Base-by-base conservation (phyloP, 140 eudicot species). In the Ambrosia hybrid region DNA sequence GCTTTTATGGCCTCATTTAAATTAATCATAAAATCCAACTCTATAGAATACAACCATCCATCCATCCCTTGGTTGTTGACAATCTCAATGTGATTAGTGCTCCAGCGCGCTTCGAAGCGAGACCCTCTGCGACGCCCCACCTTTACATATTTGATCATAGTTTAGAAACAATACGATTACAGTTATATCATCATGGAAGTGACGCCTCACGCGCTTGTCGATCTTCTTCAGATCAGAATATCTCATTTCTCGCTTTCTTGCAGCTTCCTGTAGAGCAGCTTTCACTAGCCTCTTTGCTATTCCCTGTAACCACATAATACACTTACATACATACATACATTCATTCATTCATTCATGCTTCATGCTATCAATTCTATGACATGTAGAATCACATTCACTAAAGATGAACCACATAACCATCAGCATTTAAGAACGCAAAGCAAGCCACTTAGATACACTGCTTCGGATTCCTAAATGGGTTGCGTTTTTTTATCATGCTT, bases 181-280 rank as follows among this genome's bases (percentile, higher is more conserved):
- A 3, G 86, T 81, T 52, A 85, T 85, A 77, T 85, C 89, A 48
- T 85, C 89, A 64, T 85, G 89, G 82, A 85, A 85, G 75, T 85
- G 89, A 21, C 89, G 76, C 15, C 89, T 81, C 33, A 85, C 86
- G 51, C 89, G 86, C 63, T 86, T 78, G 21, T 85, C 89, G 9
- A 85, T 82, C 70, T 82, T 85, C 79, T 82, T 85, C 65, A 85
- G 57, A 74, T 85, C 87, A 2, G 85, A 83, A 41, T 85, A 85
- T 72, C 87, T 79, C 88, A 85, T 85, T 59, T 85, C 87, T 66
- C 87, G 80, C 81, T 82, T 85, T 81, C 77, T 85, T 61, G 87
- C 87, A 61, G 91, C 91, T 68, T 85, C 86, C 30, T 71, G 85
- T 67, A 85, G 64, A 7, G 91, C 87, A 8, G 87, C 64, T 70